phyloP scores from a whole-genome alignment of 495 filamentous ascomycete genomes.

The Penicillium desertorum region DNA sequence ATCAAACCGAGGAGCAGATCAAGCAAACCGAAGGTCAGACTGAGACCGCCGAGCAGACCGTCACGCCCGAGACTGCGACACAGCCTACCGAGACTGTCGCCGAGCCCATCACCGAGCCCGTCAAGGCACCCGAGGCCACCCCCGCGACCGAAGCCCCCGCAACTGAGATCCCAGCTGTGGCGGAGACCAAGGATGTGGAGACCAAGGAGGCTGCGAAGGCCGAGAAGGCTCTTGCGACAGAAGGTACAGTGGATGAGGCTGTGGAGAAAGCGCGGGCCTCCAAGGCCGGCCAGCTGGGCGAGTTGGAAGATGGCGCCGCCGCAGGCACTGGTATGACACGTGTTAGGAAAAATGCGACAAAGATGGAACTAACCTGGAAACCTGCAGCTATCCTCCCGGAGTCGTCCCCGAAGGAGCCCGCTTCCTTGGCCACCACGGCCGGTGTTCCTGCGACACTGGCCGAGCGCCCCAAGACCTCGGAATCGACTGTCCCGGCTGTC shows the following conservation, averaged over 20 bases:
- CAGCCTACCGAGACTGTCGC: slow-evolving; percentile 24
- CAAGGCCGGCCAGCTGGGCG: slow-evolving; percentile 23
- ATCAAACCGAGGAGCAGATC: slow-evolving; percentile 42
- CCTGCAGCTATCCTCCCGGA: slow-evolving; percentile 28
- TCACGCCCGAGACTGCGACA: slow-evolving; percentile 18
- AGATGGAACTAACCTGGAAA: slow-evolving; percentile 4
- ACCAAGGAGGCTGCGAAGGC: slow-evolving; percentile 19
- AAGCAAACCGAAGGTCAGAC: slow-evolving; percentile 35
- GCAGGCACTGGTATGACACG: slow-evolving; percentile 22
- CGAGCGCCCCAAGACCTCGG: slow-evolving; percentile 35
- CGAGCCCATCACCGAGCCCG: slow-evolving; percentile 17
- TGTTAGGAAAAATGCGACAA: slow-evolving; percentile 4
- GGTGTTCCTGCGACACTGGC: slow-evolving; percentile 20
- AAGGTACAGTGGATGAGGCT: slow-evolving; percentile 21
- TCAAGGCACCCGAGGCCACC: slow-evolving; percentile 19
- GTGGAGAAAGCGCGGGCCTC: slow-evolving; percentile 34
- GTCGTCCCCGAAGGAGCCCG: slow-evolving; percentile 23
- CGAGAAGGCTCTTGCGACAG: slow-evolving; percentile 20
- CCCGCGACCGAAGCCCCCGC: slow-evolving; percentile 21
- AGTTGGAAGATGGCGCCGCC: slow-evolving; percentile 18
- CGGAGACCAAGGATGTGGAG: slow-evolving; percentile 18
- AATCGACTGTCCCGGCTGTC: slow-evolving; percentile 12
- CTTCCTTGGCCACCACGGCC: slow-evolving; percentile 12
- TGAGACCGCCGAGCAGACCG: slow-evolving; percentile 17
- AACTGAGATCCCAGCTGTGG: slow-evolving; percentile 19